Percentiles rank a stretch among this genome's conserved stretches.
Conservation (phyloP, 2,329 filamentous ascomycete species). For the Plectosphaerella sp. region DNA sequence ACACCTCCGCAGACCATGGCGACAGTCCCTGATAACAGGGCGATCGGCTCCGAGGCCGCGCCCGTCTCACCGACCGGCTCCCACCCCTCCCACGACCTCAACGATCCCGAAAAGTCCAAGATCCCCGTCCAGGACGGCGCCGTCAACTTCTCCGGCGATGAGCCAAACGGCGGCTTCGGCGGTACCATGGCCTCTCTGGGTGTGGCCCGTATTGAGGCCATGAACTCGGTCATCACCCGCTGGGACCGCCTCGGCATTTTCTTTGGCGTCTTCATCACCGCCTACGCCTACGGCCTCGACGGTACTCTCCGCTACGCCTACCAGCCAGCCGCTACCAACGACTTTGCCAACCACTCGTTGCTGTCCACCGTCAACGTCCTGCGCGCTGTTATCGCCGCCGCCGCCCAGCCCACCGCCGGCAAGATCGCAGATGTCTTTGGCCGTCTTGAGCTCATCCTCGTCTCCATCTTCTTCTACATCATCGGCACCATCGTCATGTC, state of each 20-base stretch:
- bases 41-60: conserved; percentile 18
- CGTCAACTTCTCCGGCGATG: neutral
- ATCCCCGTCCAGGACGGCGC: neutral
- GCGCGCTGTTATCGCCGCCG: conserved; percentile 54
- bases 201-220: conserved; percentile 55
- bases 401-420: conserved; percentile 50
- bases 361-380: conserved; percentile 54
- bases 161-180: neutral
- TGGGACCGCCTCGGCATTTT: conserved; percentile 54
- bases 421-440: conserved; percentile 63
- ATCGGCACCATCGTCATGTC: conserved; percentile 50
- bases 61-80: conserved; percentile 38
- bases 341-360: conserved; percentile 47
- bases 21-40: no score
- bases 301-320: conserved; percentile 51
- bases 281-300: conserved; percentile 61
- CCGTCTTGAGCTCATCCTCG: conserved; percentile 51
- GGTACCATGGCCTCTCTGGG: conserved; percentile 38
- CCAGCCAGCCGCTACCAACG: conserved; percentile 49
- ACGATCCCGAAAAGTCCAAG: neutral
- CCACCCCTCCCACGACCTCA: conserved; percentile 13
- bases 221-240: conserved; percentile 46
- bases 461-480: conserved; percentile 58
- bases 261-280: conserved; percentile 55
- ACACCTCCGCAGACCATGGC: no score